Evolutionary conservation across 2,329 filamentous ascomycete genomes (phyloP).

Genomic region (Juglanconis oblonga): DNA sequence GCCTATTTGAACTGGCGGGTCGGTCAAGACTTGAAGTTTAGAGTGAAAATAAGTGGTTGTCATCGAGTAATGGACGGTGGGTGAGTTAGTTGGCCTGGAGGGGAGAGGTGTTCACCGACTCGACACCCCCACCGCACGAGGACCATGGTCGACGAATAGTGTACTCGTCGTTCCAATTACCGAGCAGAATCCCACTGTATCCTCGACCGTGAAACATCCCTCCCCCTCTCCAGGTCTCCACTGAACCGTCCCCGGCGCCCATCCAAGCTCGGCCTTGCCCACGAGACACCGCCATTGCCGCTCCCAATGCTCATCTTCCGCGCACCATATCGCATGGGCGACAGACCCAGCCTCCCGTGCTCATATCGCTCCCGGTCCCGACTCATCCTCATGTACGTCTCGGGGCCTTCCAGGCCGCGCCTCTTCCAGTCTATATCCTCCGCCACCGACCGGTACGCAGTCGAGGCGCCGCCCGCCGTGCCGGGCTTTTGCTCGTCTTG

Average conservation of each 20-base stretch:
- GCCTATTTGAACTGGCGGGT: too few species aligned
- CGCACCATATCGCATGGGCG: slow-evolving; percentile 16
- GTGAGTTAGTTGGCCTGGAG: too few species aligned
- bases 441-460: slow-evolving; percentile 5
- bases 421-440: slow-evolving; percentile 13
- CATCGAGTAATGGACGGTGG: too few species aligned
- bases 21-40: too few species aligned
- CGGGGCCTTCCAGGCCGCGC: slow-evolving; percentile 3
- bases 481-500: slow-evolving; percentile 6
- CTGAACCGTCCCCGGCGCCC: slow-evolving; percentile 15
- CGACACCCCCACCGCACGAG: too few species aligned
- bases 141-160: neutral
- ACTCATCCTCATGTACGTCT: slow-evolving; percentile 9
- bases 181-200: neutral
- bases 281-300: slow-evolving; percentile 8
- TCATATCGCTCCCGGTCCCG: slow-evolving; percentile 10
- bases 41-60: too few species aligned
- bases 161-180: neutral
- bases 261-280: slow-evolving; percentile 16
- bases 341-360: slow-evolving; percentile 11
- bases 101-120: too few species aligned
- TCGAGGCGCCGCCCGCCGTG: slow-evolving; percentile 10
- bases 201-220: slow-evolving; percentile 2
- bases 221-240: slow-evolving; percentile 19
- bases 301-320: slow-evolving; percentile 17